Percentiles rank a stretch among this genome's conserved stretches.
These are phyloP conservation scores for Liriodendron chinense DNA, from an alignment of 164 flowering plant species.

Conservation along the genomic window DNA sequence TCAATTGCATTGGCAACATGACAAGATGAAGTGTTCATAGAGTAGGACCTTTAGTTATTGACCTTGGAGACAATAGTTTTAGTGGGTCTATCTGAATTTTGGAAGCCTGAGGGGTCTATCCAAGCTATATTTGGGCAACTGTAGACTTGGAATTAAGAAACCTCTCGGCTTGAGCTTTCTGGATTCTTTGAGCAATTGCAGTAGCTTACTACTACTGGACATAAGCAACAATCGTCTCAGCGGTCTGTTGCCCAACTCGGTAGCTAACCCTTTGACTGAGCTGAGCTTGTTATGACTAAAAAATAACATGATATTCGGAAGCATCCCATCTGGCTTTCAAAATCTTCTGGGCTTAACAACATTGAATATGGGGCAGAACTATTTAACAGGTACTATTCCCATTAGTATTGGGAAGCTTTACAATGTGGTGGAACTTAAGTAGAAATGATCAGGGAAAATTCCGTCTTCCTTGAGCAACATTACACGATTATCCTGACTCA, in stretches of 20 bases:
- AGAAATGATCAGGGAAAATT: too few species aligned
- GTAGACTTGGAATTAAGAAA: background rate
- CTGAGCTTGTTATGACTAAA: constrained; percentile 10
- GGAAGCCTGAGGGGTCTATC: background rate
- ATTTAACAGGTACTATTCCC: constrained; percentile 16
- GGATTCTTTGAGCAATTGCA: constrained; percentile 27
- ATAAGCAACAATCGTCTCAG: too few species aligned
- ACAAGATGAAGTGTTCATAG: too few species aligned
- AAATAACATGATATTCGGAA: too few species aligned
- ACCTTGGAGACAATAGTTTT: constrained; percentile 27
- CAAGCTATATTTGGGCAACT: background rate
- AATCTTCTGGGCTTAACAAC: too few species aligned
- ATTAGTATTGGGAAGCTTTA: too few species aligned
- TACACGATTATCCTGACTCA: background rate
- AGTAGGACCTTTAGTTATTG: constrained; percentile 18
- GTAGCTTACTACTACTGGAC: constrained; percentile 13
- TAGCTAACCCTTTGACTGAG: constrained; percentile 26
- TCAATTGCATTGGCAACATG: too few species aligned
- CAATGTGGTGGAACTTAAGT: background rate
- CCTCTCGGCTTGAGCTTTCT: constrained; percentile 28
- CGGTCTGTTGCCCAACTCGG: too few species aligned
- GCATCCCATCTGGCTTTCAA: constrained; percentile 23
- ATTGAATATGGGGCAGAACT: too few species aligned
- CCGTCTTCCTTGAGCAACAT: constrained; percentile 18
- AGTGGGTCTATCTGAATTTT: background rate